Percentiles rank a stretch among this genome's conserved stretches.
Evolutionary conservation across 1,284 basidiomycete species (phyloP).

Genomic region (Phellopilus nigrolimitatus): DNA sequence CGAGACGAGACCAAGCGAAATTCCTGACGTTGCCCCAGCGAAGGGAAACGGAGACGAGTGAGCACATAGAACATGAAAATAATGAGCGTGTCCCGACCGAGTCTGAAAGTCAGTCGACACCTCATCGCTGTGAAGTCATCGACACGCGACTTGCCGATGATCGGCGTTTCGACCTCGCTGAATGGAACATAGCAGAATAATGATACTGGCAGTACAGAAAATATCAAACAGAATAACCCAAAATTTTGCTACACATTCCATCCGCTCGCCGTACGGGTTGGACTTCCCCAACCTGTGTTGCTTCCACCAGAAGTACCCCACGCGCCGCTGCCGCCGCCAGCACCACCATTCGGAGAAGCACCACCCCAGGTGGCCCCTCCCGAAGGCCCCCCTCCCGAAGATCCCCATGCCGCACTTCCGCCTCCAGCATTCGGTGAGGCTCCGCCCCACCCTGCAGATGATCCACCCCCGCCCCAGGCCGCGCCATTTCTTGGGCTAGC

Average conservation of each 20-base stretch:
- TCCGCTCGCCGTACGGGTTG: slow-evolving; percentile 42
- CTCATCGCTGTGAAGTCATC: background rate
- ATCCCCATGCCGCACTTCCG: too few species aligned
- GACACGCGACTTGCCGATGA: too few species aligned
- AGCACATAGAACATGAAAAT: slow-evolving; percentile 18
- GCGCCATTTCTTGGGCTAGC: slow-evolving; percentile 28
- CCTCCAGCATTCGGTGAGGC: slow-evolving; percentile 23
- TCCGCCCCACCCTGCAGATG: slow-evolving; percentile 28
- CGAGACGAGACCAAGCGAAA: background rate
- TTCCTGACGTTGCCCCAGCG: background rate
- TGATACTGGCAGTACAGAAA: slow-evolving; percentile 8
- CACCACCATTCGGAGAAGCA: slow-evolving; percentile 28
- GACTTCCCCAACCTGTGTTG: slow-evolving; percentile 37
- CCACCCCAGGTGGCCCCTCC: slow-evolving; percentile 26
- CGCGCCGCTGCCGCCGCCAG: slow-evolving; percentile 30
- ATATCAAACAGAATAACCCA: background rate
- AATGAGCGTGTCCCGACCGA: too few species aligned
- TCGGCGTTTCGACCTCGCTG: too few species aligned
- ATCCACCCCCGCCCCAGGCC: slow-evolving; percentile 24
- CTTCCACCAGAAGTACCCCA: slow-evolving; percentile 24
- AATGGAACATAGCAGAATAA: slow-evolving; percentile 1
- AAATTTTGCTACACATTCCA: slow-evolving; percentile 42
- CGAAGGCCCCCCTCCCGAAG: too few species aligned
- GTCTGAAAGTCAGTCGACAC: too few species aligned
- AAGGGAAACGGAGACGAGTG: slow-evolving; percentile 8